phyloP scores from a whole-genome alignment of 2,329 filamentous ascomycete species.

The Metarhizium rileyi region DNA sequence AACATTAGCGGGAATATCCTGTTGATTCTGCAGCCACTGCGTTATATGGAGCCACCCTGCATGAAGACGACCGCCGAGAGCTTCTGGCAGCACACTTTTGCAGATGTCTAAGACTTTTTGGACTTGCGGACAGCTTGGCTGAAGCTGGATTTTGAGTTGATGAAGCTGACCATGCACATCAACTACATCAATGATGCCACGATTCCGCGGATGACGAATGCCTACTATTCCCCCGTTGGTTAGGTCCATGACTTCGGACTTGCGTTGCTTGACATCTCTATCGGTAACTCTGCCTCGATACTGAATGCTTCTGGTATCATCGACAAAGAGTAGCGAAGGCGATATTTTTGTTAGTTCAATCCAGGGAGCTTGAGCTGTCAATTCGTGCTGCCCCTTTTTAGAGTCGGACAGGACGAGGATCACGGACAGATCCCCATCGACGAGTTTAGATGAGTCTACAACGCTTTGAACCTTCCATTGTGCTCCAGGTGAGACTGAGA shows the following conservation, averaged over 20 bases:
- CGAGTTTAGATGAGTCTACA: conserved; percentile 61
- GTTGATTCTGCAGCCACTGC: conserved; percentile 52
- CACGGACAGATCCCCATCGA: conserved; percentile 56
- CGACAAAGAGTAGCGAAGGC: conserved; percentile 49
- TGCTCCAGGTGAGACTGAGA: conserved; percentile 31
- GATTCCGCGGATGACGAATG: conserved; percentile 47
- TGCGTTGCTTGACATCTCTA: conserved; percentile 39
- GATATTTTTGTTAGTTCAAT: conserved; percentile 58
- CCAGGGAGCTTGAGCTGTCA: conserved; percentile 70
- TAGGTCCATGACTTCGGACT: conserved; percentile 35
- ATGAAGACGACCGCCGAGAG: conserved; percentile 50
- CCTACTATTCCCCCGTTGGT: conserved; percentile 38
- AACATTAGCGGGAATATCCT: conserved; percentile 35
- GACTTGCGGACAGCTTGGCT: conserved; percentile 55
- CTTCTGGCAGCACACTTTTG: conserved; percentile 51
- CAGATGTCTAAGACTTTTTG: conserved; percentile 51
- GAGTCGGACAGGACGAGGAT: conserved; percentile 62
- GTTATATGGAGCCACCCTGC: conserved; percentile 66
- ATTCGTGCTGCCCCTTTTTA: conserved; percentile 50
- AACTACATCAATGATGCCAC: conserved; percentile 55
- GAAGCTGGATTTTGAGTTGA: conserved; percentile 57
- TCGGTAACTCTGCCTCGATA: conserved; percentile 42
- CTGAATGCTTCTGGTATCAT: conserved; percentile 51
- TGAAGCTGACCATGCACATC: conserved; percentile 54
- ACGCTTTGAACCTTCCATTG: conserved; percentile 55